Base-by-base conservation (phyloP, 371 early-diverging fungal genomes). In the Mucor mucedo region DNA sequence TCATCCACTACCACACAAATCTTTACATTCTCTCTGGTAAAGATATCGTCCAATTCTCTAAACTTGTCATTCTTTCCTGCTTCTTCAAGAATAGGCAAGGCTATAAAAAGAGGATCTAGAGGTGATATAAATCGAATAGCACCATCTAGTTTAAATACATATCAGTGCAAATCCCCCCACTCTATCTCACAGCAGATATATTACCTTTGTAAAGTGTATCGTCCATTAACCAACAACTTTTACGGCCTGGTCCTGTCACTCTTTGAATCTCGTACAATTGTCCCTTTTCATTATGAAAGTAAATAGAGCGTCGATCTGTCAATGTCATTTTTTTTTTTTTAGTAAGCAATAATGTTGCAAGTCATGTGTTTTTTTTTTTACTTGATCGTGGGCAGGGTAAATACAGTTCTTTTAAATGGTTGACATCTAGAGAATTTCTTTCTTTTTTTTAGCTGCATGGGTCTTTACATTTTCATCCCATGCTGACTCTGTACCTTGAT, bases 341-440 rank as follows among this genome's bases (percentile, higher is more conserved):
- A 21, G 21, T 21, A 21, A 21, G 21, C 21, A 21, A 21, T n/a
- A n/a, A n/a, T n/a, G 21, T 21, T 21, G 21, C 21, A 21, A 21
- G 21, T 21, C 14, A 3, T 14, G 0, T 14, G 44, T 11, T 0
- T 14, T 42, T 1, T 42, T 42, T 4, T 29, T 50, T 50, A 50
- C 50, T 66, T 29, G 71, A 71, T 61, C 68, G 55, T 41, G 71
- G 71, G 50, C 68, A 67, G 16, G 71, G 71, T 14, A 71, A 58
- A 44, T 61, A 62, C 5, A 70, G 21, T 35, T 70, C 65, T 35
- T 32, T 54, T 32, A 70, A 52, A 29, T 65, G 41, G 62, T 61
- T 42, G 4, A 62, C 38, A 28, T 62, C 70, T 65, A 55, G 3
- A 14, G 21, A 21, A 21, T 21, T 21, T 1, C 21, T 21, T 21